A percentile compares a stretch with the other conserved stretches of the same genome.
Evolutionary conservation across 2,329 filamentous ascomycete genomes (phyloP).

Genomic region (Colletotrichum horii): DNA sequence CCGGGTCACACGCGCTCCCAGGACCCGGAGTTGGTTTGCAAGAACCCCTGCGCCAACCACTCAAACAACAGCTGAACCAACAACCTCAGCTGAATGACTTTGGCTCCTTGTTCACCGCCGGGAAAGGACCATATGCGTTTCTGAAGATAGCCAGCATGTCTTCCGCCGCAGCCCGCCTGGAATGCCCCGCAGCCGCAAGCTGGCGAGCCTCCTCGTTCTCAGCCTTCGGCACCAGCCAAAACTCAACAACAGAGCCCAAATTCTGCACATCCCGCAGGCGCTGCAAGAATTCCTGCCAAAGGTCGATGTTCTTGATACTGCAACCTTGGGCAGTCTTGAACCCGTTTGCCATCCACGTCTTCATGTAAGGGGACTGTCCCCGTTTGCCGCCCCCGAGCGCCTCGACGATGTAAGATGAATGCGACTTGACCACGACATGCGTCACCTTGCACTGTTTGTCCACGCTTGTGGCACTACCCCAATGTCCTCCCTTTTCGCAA

Average conservation of each 20-base stretch:
- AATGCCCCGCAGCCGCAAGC: neutral
- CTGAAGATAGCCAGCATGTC: neutral
- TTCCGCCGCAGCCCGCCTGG: neutral
- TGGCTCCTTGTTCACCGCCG: neutral
- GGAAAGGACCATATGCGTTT: neutral
- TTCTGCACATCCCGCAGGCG: neutral
- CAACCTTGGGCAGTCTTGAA: accelerated
- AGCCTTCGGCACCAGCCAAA: neutral
- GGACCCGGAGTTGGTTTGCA: too few relatives aligned
- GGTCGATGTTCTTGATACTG: neutral
- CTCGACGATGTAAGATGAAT: neutral
- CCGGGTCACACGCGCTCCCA: too few relatives aligned
- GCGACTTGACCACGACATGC: neutral
- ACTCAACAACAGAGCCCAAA: neutral
- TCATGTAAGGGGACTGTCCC: neutral
- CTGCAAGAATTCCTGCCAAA: neutral
- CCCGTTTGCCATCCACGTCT: neutral
- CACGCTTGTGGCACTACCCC: neutral
- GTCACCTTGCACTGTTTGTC: neutral
- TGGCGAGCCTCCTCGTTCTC: neutral
- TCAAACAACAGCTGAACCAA: neutral
- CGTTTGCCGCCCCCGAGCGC: neutral
- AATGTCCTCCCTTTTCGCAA: neutral
- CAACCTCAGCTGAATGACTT: neutral
- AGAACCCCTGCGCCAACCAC: neutral